Conservation (phyloP, 1,284 basidiomycete genomes). For the Exobasidium cylindrosporum region DNA sequence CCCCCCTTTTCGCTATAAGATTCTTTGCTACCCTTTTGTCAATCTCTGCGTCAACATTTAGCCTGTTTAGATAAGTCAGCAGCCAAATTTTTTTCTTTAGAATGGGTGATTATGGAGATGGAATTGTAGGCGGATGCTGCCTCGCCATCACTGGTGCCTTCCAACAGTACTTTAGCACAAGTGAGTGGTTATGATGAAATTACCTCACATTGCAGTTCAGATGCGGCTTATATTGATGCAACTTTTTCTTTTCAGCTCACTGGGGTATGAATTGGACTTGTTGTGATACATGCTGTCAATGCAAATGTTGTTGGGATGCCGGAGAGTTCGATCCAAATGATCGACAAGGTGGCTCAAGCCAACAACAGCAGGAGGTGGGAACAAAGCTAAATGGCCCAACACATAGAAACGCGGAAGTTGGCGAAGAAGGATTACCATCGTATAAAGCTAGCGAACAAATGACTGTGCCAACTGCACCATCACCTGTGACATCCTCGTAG, state of each 20-base stretch:
- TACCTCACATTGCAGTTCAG: too few relatives aligned
- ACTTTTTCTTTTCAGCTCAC: background rate
- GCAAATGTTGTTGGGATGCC: constrained; percentile 16
- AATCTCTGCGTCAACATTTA: too few relatives aligned
- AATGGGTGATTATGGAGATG: background rate
- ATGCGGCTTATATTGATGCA: too few relatives aligned
- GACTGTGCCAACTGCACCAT: background rate
- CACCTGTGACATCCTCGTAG: too few relatives aligned
- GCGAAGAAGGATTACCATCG: background rate
- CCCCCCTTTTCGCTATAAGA: too few relatives aligned
- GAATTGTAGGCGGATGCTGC: constrained; percentile 1
- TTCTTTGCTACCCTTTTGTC: too few relatives aligned
- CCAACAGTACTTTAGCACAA: constrained; percentile 10
- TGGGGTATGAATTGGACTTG: constrained; percentile 15
- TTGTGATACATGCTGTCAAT: constrained; percentile 15
- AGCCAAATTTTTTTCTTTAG: too few relatives aligned
- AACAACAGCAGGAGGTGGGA: background rate
- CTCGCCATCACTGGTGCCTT: background rate
- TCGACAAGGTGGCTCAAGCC: background rate
- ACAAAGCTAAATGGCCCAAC: background rate
- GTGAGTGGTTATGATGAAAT: too few relatives aligned
- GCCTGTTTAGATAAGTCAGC: too few relatives aligned
- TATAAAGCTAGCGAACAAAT: constrained; percentile 5
- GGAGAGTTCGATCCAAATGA: constrained; percentile 14
- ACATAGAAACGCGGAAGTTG: background rate